Evolutionary conservation across 768 basidiomycete genomes (phyloP), one percentile per base, ranked within the genome.

Genomic region (Serendipita sp.): DNA sequence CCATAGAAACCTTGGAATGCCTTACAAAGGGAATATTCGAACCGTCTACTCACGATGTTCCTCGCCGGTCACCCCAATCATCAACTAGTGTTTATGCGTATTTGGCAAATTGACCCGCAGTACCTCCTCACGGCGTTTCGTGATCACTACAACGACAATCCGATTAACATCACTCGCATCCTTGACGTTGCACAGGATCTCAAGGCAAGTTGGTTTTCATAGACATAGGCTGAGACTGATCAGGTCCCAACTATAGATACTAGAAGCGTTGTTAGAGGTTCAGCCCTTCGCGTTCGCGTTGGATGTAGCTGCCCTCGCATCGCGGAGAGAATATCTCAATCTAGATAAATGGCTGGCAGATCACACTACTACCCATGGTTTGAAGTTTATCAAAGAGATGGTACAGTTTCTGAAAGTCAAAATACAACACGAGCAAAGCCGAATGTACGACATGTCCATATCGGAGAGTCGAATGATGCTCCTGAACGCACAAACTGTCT

Each of bases 331-430:
- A 72, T 90, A 93, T 70, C 77, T 98, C 68, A 93, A 99, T 69
- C 78, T 99, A 48, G 94, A 96, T 74, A 94, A 95, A 73, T 99
- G 95, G 94, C 78, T 98, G 16, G 84, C 88, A 14, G 89, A 91
- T 71, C 88, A 92, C 68, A 88, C 94, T 20, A 76, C 82, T 22
- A 76, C 79, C 53, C 88, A 94, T 65, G 91, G 90, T 5, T 80
- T 80, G 30, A 89, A 90, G 66, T 96, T 98, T 70, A 79, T 96
- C 34, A 84, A 86, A 63, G 83, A 90, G 5, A 83, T 94, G 65
- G 83, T 98, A 63, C 80, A 84, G 20, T 98, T 97, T 74, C 75
- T 97, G 64, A 88, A 92, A 67, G 78, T 88, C 75, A 99, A 98
- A 74, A 81, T 85, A 88, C 62, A 87, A 83, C 66, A 96, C 96